These are phyloP conservation scores for Diplocarpon rosae DNA, from an alignment of 2,329 filamentous ascomycete species.

Conservation along the genomic window DNA sequence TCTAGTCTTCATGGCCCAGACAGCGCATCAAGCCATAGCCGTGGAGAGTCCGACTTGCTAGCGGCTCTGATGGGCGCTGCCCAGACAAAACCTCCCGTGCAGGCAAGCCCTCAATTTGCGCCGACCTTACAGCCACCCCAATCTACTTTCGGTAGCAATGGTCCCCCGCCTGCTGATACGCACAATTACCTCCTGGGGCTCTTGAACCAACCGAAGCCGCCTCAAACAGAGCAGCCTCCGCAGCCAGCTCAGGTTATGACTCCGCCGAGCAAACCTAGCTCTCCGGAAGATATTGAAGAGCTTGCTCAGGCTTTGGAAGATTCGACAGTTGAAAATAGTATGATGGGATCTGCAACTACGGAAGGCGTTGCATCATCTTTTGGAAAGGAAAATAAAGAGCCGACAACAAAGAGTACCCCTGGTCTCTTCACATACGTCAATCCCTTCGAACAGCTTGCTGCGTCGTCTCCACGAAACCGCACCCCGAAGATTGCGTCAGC, in stretches of 20 bases:
- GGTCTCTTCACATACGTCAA: slow-evolving; percentile 58
- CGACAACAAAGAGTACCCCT: slow-evolving; percentile 13
- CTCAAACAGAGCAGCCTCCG: slow-evolving; percentile 37
- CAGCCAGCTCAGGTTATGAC: slow-evolving; percentile 24
- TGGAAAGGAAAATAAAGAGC: slow-evolving; percentile 17
- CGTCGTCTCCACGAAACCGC: slow-evolving; percentile 50
- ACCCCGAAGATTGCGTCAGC: slow-evolving; percentile 34
- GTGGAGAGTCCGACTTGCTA: slow-evolving; percentile 22
- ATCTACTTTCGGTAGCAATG: slow-evolving; percentile 31
- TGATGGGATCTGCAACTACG: slow-evolving; percentile 20
- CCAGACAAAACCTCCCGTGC: slow-evolving; percentile 19
- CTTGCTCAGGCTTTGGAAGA: slow-evolving; percentile 35
- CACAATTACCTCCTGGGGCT: slow-evolving; percentile 80
- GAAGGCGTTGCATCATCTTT: slow-evolving; percentile 13
- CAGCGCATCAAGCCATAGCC: slow-evolving; percentile 13
- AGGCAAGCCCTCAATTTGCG: slow-evolving; percentile 17
- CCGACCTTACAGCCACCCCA: slow-evolving; percentile 18
- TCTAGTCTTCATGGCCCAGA: slow-evolving; percentile 15
- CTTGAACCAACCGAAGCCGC: slow-evolving; percentile 66
- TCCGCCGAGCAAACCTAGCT: slow-evolving; percentile 31
- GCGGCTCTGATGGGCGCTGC: slow-evolving; percentile 24
- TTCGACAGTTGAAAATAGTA: slow-evolving; percentile 31
- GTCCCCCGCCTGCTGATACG: slow-evolving; percentile 53
- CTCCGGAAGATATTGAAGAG: slow-evolving; percentile 25
- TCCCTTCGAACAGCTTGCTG: slow-evolving; percentile 59